These are phyloP conservation scores for Meyerozyma guilliermondii DNA, from an alignment of 1,139 yeast genomes.

Conservation along the genomic window DNA sequence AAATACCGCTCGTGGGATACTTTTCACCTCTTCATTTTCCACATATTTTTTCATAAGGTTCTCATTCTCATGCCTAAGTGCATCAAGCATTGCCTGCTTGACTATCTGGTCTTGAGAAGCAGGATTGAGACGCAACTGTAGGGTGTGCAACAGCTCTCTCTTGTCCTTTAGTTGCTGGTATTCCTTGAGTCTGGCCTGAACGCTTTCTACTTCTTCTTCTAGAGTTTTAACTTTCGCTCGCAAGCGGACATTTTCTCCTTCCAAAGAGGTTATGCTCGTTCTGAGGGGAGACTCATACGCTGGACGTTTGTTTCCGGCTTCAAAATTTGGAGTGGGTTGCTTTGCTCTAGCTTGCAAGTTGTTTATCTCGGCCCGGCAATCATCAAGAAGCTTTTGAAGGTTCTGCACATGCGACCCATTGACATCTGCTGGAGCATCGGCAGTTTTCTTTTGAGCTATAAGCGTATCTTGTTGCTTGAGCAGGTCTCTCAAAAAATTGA, in stretches of 20 bases:
- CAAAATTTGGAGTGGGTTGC: constrained; percentile 13
- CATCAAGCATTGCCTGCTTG: constrained; percentile 49
- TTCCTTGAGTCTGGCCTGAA: constrained; percentile 30
- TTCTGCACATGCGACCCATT: constrained; percentile 35
- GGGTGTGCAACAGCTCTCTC: constrained; percentile 40
- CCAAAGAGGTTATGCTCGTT: constrained; percentile 17
- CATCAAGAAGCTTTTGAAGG: constrained; percentile 50
- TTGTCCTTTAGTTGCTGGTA: constrained; percentile 23
- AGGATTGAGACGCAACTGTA: constrained; percentile 69
- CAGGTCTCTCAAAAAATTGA: constrained; percentile 50
- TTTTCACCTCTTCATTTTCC: constrained; percentile 8
- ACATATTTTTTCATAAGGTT: constrained; percentile 35
- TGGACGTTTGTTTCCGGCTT: constrained; percentile 23
- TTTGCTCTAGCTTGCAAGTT: constrained; percentile 28
- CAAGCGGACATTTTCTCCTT: constrained; percentile 39
- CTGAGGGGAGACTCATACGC: constrained; percentile 18
- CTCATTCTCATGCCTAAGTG: constrained; percentile 57
- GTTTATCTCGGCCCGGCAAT: constrained; percentile 51
- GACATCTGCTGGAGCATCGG: constrained; percentile 14
- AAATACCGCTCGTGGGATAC: constrained; percentile 58
- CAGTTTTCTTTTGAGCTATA: constrained; percentile 16
- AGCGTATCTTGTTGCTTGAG: constrained; percentile 27
- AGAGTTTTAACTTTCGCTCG: constrained; percentile 32
- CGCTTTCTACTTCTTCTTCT: constrained; percentile 25
- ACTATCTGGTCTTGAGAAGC: constrained; percentile 58